Evolutionary conservation across 176 grass and related monocot species (phyloP).

Genomic region (Eremochloa ophiuroides): DNA sequence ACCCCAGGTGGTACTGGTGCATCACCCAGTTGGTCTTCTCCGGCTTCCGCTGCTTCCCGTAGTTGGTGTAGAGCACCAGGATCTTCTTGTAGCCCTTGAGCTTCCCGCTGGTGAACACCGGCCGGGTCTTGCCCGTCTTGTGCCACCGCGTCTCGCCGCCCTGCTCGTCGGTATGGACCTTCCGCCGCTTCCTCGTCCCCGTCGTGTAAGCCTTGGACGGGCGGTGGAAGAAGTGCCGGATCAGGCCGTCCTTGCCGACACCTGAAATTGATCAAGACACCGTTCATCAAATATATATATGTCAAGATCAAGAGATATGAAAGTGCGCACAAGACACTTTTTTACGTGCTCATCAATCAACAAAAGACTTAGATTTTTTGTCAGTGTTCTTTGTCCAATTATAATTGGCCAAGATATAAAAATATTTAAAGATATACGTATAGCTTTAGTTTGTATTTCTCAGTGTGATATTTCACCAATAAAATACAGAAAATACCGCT

Average conservation of each 20-base stretch:
- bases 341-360: neutral
- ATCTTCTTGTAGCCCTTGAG: conserved; percentile 96
- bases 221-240: conserved; percentile 98
- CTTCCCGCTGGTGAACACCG: conserved; percentile 54
- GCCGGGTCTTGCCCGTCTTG: conserved; percentile 95
- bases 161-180: conserved; percentile 87
- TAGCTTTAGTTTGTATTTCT: neutral
- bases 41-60: conserved; percentile 97
- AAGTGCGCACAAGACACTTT: neutral
- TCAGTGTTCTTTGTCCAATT: neutral
- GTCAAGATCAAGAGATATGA: too few relatives aligned
- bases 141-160: conserved; percentile 98
- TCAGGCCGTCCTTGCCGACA: conserved; percentile 80
- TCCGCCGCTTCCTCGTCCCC: conserved; percentile 84
- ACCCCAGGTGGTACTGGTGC: conserved; percentile 98
- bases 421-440: neutral
- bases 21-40: conserved; percentile 99
- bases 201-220: conserved; percentile 96
- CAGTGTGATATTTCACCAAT: neutral
- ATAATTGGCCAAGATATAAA: neutral
- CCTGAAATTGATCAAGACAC: conserved; percentile 32
- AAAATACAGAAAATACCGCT: too few relatives aligned
- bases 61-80: conserved; percentile 98
- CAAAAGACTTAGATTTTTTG: too few relatives aligned
- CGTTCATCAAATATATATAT: neutral